A percentile compares a stretch with the other conserved stretches of the same genome.
These are phyloP conservation scores for Penicillium olsonii DNA, from an alignment of 2,329 filamentous ascomycete genomes.

Conservation along the genomic window DNA sequence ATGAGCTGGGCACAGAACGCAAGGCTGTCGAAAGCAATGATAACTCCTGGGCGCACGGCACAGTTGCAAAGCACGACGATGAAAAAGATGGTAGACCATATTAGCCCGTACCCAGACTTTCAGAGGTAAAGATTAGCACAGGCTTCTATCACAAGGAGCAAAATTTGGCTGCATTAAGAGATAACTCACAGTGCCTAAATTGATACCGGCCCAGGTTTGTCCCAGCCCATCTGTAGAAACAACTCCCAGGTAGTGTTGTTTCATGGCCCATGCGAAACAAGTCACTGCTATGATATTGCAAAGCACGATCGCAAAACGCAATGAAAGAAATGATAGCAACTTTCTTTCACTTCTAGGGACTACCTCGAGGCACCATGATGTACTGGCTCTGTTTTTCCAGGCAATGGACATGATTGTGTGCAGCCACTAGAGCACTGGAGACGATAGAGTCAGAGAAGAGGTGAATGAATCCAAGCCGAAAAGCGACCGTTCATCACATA, in stretches of 20 bases:
- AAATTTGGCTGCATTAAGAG: not conserved
- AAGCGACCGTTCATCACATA: no score
- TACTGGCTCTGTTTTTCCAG: not conserved
- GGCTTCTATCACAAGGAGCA: not conserved
- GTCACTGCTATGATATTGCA: conserved; percentile 11
- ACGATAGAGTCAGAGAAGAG: no score
- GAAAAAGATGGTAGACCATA: conserved; percentile 19
- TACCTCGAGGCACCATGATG: conserved; percentile 15
- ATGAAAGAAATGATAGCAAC: conserved; percentile 15
- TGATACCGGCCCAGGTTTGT: conserved; percentile 6
- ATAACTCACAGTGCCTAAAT: conserved; percentile 13
- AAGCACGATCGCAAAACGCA: conserved; percentile 14
- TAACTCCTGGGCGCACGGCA: conserved; percentile 13
- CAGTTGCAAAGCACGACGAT: conserved; percentile 20
- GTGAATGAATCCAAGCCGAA: no score
- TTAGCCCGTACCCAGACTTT: conserved; percentile 16
- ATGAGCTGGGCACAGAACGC: conserved; percentile 13
- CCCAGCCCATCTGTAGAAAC: conserved; percentile 17
- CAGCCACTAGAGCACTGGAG: not conserved
- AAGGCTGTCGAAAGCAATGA: conserved; percentile 15
- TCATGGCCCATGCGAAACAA: conserved; percentile 19
- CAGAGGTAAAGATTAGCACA: not conserved
- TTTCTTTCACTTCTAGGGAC: conserved; percentile 13
- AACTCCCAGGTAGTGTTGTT: conserved; percentile 9
- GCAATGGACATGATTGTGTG: not conserved